A percentile compares a stretch with the other conserved stretches of the same genome.
phyloP scores from a whole-genome alignment of 345 rosid genomes.

The Populus ilicifolia region DNA sequence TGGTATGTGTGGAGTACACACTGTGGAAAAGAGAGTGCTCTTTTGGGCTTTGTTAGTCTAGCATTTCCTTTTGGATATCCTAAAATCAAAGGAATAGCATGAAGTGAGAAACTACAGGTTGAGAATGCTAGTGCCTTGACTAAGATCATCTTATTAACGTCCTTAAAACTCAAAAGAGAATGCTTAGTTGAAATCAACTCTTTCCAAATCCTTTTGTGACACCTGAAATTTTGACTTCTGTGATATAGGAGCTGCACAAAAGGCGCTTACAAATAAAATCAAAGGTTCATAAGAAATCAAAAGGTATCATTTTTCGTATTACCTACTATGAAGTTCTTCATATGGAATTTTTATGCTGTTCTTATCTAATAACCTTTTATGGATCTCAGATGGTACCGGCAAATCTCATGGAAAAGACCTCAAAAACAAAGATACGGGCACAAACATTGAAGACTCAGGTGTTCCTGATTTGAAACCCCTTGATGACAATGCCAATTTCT shows the following conservation, averaged over 20 bases:
- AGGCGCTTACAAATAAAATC: conserved; percentile 63
- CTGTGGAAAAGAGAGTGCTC: too few relatives aligned
- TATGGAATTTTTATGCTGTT: neutral
- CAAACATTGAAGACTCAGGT: conserved; percentile 19
- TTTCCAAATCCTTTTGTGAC: neutral
- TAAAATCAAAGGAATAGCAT: too few relatives aligned
- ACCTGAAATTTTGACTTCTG: neutral
- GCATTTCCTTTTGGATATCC: too few relatives aligned
- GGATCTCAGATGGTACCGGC: conserved; percentile 15
- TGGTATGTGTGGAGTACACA: too few relatives aligned
- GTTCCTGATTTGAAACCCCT: conserved; percentile 13
- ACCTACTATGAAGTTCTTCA: neutral
- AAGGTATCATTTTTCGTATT: conserved; percentile 27
- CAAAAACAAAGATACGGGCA: conserved; percentile 15
- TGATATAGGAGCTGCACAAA: conserved; percentile 60
- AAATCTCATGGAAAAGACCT: conserved; percentile 15
- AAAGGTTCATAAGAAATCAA: conserved; percentile 41
- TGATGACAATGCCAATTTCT: conserved; percentile 8
- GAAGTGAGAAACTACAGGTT: too few relatives aligned
- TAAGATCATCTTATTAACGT: too few relatives aligned
- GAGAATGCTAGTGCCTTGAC: too few relatives aligned
- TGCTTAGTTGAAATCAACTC: neutral
- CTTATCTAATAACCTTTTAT: conserved; percentile 7
- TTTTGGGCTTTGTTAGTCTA: too few relatives aligned
- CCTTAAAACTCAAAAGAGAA: too few relatives aligned